Evolutionary conservation across 352 stramenopile species (phyloP), one percentile per base, ranked within the genome.

Genomic region (Phytophthora foliorum): DNA sequence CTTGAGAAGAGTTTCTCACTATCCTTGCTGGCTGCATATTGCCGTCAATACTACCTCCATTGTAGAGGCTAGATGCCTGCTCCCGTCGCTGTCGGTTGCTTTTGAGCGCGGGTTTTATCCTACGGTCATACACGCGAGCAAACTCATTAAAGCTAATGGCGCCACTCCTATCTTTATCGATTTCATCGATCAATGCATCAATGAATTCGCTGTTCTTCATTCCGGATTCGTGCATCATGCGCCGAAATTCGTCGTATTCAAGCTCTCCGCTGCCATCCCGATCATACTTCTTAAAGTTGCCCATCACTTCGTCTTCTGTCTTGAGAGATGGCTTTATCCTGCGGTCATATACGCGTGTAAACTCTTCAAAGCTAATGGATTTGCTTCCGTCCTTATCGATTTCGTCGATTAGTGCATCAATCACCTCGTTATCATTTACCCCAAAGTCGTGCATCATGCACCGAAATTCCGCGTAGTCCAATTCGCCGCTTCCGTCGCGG

Each of bases 391-490:
- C 70, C 16, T 38, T 29, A 49, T 90, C 81, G 17, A 88, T 66
- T 55, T 77, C 57, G 25, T 77, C 66, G 22, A 89, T 78, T 11
- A 92, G 38, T 17, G 58, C 53, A 8, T 82, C 56, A 44, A 91
- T 84, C 14, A 72, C 77, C n/a, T 73, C 59, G 48, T 77, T 71
- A 9, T 81, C 60, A 11, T 74, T 77, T 24, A 88, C 71, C 2
- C 78, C 82, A 34, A 78, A 86, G 34, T 86, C 78, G 10, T 79
- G 75, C 77, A 91, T 82, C 45, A 89, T 75, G 1, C 67, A 65
- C 0, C 77, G 70, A 63, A 92, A 92, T 51, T 87, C 81, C 42
- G 82, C 58, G 29, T 84, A 71, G 24, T 81, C 72, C 4, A 92
- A 63, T 57, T 92, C 67, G 0, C 81, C 78, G 24, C 68, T 89